Conservation (phyloP, 371 early-diverging fungal species). For the Lichtheimia ramosa region DNA sequence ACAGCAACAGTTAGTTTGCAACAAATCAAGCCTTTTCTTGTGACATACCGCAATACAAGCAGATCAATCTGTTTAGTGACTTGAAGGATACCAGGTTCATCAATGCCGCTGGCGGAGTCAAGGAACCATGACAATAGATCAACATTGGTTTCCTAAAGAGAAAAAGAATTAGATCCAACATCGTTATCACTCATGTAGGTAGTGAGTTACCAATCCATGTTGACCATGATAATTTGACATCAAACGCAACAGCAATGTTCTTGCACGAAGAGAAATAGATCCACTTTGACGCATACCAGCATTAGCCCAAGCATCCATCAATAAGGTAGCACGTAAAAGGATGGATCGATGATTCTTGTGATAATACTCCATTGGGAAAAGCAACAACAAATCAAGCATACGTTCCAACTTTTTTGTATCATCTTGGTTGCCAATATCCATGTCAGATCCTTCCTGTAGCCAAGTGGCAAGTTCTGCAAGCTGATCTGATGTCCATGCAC, state of each 20-base stretch:
- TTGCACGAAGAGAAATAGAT: not conserved
- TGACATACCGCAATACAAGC: not conserved
- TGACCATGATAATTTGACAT: not conserved
- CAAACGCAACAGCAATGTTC: constrained; percentile 1
- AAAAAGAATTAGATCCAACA: no score
- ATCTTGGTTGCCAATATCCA: no score
- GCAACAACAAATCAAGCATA: constrained; percentile 28
- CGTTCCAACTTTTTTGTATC: not conserved
- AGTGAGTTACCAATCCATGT: constrained; percentile 1
- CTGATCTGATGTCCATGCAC: constrained; percentile 1
- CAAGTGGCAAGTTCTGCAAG: constrained; percentile 14
- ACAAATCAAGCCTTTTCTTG: not conserved
- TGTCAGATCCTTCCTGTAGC: no score
- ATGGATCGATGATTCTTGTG: constrained; percentile 45
- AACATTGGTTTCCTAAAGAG: constrained; percentile 3
- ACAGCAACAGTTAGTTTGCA: not conserved
- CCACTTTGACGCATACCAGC: not conserved
- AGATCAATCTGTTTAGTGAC: not conserved
- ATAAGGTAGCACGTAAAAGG: constrained; percentile 15
- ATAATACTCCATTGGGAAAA: constrained; percentile 58
- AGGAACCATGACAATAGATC: constrained; percentile 7
- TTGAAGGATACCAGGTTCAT: not conserved
- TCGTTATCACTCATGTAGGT: no score
- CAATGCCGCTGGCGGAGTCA: not conserved
- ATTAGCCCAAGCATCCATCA: not conserved